Conservation (phyloP, 2,329 filamentous ascomycete species). For the Sporothrix pallida region DNA sequence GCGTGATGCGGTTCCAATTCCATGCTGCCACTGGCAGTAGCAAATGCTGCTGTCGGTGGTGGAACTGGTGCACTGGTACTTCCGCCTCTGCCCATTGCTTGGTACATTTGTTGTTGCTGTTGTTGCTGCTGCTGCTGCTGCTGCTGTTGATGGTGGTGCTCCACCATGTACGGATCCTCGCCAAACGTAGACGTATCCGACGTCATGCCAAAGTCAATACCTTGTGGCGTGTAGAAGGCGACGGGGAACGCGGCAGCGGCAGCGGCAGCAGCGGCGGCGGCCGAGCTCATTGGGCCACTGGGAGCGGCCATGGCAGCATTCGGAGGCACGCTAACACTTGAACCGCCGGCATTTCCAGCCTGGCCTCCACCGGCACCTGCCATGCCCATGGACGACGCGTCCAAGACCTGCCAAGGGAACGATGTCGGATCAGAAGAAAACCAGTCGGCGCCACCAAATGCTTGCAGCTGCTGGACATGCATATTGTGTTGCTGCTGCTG, state of each 20-base stretch:
- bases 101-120: neutral
- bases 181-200: constrained; percentile 30
- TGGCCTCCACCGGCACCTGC: neutral
- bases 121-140: constrained; percentile 1
- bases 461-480: constrained; percentile 29
- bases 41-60: neutral
- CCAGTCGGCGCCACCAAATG: constrained; percentile 33
- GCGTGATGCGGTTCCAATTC: constrained; percentile 5
- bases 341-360: neutral
- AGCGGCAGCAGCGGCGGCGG: neutral
- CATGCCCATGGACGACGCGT: neutral
- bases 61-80: neutral
- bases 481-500: constrained; percentile 27
- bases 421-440: constrained; percentile 23
- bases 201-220: constrained; percentile 32
- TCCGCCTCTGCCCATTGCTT: neutral
- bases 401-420: constrained; percentile 31
- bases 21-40: neutral
- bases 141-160: neutral
- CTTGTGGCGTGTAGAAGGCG: neutral
- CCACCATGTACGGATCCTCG: constrained; percentile 32
- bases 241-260: constrained; percentile 14
- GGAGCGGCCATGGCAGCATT: neutral
- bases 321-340: neutral
- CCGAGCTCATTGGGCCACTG: neutral